A percentile compares a stretch with the other conserved stretches of the same genome.
Evolutionary conservation across 2,329 filamentous ascomycete genomes (phyloP).

Genomic region (Polychaeton citri): DNA sequence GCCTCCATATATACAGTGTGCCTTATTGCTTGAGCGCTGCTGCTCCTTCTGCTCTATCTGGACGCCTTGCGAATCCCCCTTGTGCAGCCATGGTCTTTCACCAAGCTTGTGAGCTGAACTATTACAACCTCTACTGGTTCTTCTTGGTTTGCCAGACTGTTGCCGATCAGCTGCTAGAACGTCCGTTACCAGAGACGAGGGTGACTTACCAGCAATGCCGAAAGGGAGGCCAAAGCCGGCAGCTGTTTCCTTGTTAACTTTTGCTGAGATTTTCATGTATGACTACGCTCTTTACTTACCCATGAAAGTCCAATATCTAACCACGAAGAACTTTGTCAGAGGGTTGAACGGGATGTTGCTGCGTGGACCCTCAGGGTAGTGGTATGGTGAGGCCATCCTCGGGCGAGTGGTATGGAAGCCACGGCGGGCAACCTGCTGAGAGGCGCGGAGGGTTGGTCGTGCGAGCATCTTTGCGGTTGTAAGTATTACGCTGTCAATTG

Average conservation of each 20-base stretch:
- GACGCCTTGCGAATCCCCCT: too few species aligned
- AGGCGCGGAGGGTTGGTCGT: conserved; percentile 42
- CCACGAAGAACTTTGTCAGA: conserved; percentile 68
- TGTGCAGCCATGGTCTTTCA: too few species aligned
- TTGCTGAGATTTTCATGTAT: conserved; percentile 2
- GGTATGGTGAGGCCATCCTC: conserved; percentile 81
- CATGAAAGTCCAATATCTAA: conserved; percentile 75
- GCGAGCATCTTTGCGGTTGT: conserved; percentile 23
- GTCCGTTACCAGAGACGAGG: conserved; percentile 1
- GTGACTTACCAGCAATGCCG: conserved; percentile 47
- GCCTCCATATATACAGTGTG: too few species aligned
- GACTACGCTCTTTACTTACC: conserved; percentile 28
- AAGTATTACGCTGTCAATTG: too few species aligned
- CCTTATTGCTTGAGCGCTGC: too few species aligned
- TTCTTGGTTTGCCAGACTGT: conserved; percentile 57
- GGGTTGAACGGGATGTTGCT: conserved; percentile 97
- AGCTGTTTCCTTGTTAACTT: conserved; percentile 33
- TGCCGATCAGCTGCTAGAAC: conserved; percentile 12
- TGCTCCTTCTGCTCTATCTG: too few species aligned
- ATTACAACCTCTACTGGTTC: conserved; percentile 31
- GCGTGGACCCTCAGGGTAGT: conserved; percentile 94
- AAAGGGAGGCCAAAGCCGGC: conserved; percentile 47
- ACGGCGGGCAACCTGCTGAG: conserved; percentile 59
- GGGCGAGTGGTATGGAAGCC: conserved; percentile 85
- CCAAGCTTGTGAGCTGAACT: not conserved